These are phyloP conservation scores for Suhomyces emberorum DNA, from an alignment of 805 yeast genomes.

Conservation along the genomic window DNA sequence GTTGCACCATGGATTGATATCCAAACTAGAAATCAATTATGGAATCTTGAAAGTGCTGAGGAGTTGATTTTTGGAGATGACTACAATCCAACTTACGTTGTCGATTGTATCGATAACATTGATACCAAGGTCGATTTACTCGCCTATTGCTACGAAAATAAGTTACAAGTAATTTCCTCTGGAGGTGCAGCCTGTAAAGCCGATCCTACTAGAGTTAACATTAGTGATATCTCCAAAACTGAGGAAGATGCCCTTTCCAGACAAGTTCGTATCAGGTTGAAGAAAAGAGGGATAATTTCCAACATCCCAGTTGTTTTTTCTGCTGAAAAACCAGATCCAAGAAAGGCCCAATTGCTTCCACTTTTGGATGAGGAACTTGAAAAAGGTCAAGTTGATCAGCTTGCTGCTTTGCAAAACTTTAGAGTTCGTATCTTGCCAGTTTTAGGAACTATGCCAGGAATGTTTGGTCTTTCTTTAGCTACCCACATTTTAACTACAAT, in stretches of 20 bases:
- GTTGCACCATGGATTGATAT: constrained; percentile 94
- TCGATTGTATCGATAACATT: constrained; percentile 95
- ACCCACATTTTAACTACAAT: constrained; percentile 75
- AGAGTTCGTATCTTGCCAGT: constrained; percentile 95
- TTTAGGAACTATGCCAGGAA: constrained; percentile 94
- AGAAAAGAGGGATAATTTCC: constrained; percentile 68
- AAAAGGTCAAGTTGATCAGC: constrained; percentile 80
- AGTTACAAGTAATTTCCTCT: constrained; percentile 74
- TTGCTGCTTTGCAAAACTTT: constrained; percentile 83
- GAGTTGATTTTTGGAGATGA: constrained; percentile 50
- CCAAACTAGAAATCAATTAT: constrained; percentile 73
- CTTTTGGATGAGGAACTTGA: constrained; percentile 76
- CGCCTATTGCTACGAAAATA: constrained; percentile 60
- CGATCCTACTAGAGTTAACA: constrained; percentile 87
- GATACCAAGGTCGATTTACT: constrained; percentile 94
- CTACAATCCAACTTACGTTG: constrained; percentile 67
- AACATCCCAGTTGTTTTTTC: constrained; percentile 88
- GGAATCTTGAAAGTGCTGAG: constrained; percentile 66
- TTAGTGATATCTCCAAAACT: constrained; percentile 84
- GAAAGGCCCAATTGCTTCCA: constrained; percentile 85
- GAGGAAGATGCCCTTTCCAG: constrained; percentile 94
- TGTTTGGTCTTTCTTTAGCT: constrained; percentile 89
- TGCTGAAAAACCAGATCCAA: constrained; percentile 95
- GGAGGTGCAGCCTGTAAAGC: constrained; percentile 98
- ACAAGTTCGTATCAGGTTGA: constrained; percentile 78